A percentile compares a stretch with the other conserved stretches of the same genome.
phyloP scores from a whole-genome alignment of 2,329 filamentous ascomycete species.

The Aspergillus pseudoviridinutans region DNA sequence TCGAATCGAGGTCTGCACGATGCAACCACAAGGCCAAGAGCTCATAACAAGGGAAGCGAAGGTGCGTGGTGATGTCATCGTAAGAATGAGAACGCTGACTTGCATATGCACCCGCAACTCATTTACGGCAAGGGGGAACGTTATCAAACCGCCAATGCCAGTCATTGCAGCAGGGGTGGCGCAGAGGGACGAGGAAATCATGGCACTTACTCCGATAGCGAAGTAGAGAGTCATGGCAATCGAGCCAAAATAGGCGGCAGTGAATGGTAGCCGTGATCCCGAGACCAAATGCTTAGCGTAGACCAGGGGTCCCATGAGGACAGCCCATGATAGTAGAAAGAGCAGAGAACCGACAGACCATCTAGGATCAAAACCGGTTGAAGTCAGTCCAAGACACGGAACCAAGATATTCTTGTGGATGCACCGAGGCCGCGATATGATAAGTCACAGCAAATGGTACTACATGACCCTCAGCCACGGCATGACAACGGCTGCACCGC shows the following conservation, averaged over 20 bases:
- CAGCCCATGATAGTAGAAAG: conserved; percentile 88
- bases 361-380: conserved; percentile 49
- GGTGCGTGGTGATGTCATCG: conserved; percentile 5
- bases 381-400: conserved; percentile 10
- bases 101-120: background rate
- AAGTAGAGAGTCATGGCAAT: conserved; percentile 89
- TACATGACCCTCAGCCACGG: conserved; percentile 11
- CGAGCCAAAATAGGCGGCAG: conserved; percentile 89
- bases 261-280: conserved; percentile 81
- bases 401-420: conserved; percentile 13
- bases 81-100: conserved; percentile 1
- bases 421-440: conserved; percentile 8
- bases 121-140: background rate
- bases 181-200: conserved; percentile 10
- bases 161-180: conserved; percentile 1
- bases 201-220: conserved; percentile 74
- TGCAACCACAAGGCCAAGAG: background rate
- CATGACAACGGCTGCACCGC: conserved; percentile 22
- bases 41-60: conserved; percentile 1
- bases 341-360: conserved; percentile 91
- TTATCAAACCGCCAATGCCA: background rate
- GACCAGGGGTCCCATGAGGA: conserved; percentile 83
- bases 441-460: conserved; percentile 1
- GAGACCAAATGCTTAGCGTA: conserved; percentile 85
- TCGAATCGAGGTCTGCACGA: background rate